Evolutionary conservation across 495 filamentous ascomycete species (phyloP).

Genomic region (Penicillium herquei): DNA sequence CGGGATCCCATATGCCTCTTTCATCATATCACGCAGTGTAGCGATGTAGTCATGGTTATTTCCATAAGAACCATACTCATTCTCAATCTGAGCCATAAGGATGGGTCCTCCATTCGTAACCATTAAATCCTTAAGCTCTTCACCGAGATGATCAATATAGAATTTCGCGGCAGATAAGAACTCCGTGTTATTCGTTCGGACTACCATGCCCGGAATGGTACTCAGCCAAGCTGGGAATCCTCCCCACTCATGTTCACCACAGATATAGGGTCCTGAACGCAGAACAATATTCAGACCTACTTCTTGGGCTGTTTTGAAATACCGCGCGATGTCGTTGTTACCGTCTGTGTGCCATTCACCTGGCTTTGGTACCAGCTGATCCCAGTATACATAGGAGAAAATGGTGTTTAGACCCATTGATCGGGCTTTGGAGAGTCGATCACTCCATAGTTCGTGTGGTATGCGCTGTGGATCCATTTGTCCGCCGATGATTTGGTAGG

Average conservation of each 20-base stretch:
- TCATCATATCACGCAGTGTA: constrained; percentile 36
- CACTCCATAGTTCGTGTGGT: constrained; percentile 40
- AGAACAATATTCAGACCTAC: constrained; percentile 41
- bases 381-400: constrained; percentile 49
- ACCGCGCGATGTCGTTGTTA: constrained; percentile 40
- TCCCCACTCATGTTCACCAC: constrained; percentile 50
- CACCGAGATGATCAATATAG: constrained; percentile 36
- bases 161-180: constrained; percentile 35
- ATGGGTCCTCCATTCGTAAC: constrained; percentile 42
- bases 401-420: constrained; percentile 50
- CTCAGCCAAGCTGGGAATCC: constrained; percentile 47
- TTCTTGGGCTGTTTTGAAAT: constrained; percentile 42
- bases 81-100: constrained; percentile 49
- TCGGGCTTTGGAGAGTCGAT: constrained; percentile 37
- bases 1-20: constrained; percentile 32
- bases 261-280: constrained; percentile 46
- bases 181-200: constrained; percentile 33
- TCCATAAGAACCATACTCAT: constrained; percentile 49
- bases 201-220: constrained; percentile 35
- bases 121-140: constrained; percentile 30
- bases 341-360: constrained; percentile 29
- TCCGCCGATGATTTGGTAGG: constrained; percentile 45
- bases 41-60: constrained; percentile 38
- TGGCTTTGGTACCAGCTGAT: constrained; percentile 37
- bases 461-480: constrained; percentile 52